A percentile compares a stretch with the other conserved stretches of the same genome.
These are phyloP conservation scores for Glaciozyma antarctica DNA, from an alignment of 768 basidiomycete species.

Conservation along the genomic window DNA sequence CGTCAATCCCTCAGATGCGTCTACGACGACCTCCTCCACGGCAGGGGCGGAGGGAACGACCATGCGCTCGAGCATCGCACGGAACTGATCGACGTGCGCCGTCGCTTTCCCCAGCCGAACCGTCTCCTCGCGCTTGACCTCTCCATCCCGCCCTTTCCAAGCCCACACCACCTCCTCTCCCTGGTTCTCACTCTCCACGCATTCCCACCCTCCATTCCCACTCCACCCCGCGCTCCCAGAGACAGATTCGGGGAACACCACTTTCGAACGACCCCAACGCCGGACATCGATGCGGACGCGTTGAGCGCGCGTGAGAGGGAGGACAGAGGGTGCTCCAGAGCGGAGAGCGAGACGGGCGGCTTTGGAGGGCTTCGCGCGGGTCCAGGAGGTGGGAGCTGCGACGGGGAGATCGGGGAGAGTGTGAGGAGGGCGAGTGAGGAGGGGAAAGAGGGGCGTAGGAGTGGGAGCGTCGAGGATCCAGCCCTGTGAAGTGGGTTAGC, in stretches of 20 bases:
- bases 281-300: conserved; percentile 27
- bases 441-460: conserved; percentile 16
- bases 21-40: background rate
- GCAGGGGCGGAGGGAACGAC: background rate
- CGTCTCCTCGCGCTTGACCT: conserved; percentile 10
- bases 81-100: conserved; percentile 21
- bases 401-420: conserved; percentile 12
- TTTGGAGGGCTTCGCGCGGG: conserved; percentile 15
- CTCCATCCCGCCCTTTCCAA: conserved; percentile 21
- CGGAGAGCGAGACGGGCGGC: conserved; percentile 5
- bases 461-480: conserved; percentile 26
- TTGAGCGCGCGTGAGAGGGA: conserved; percentile 12
- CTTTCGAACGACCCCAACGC: conserved; percentile 16
- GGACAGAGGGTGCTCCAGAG: background rate
- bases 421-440: conserved; percentile 24
- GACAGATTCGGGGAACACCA: background rate
- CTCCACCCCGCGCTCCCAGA: background rate
- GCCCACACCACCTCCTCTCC: conserved; percentile 18
- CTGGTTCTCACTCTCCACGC: conserved; percentile 6
- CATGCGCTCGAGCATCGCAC: conserved; percentile 14
- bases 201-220: conserved; percentile 22
- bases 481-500: conserved; percentile 8
- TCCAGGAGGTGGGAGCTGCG: conserved; percentile 24
- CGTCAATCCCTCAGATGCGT: background rate
- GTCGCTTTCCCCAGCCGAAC: conserved; percentile 6